Evolutionary conservation across 2,329 filamentous ascomycete species (phyloP).

Genomic region (Cladophialophora psammophila): DNA sequence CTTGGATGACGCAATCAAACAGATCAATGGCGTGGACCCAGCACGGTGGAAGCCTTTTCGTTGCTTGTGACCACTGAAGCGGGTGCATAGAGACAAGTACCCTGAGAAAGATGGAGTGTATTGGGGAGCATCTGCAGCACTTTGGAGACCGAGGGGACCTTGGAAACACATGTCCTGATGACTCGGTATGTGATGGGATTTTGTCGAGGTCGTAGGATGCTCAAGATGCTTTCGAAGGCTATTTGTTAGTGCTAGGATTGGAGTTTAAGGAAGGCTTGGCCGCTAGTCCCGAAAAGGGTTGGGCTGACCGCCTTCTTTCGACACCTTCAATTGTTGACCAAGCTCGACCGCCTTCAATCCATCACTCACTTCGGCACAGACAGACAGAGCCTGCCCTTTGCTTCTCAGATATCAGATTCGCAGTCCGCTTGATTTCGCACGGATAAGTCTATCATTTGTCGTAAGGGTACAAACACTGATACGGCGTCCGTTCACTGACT

Average conservation of each 20-base stretch:
- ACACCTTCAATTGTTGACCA: not conserved
- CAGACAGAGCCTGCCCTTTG: no score
- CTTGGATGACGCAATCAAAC: conserved; percentile 9
- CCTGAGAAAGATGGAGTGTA: not conserved
- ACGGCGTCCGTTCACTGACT: no score
- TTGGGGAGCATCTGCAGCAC: no score
- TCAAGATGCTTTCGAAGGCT: not conserved
- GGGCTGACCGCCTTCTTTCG: not conserved
- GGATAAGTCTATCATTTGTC: no score
- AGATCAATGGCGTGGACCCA: not conserved
- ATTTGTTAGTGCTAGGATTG: not conserved
- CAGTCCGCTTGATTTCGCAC: no score
- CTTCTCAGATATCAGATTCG: no score
- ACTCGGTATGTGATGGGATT: not conserved
- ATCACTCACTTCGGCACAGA: not conserved
- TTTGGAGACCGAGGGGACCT: not conserved
- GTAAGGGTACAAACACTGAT: no score
- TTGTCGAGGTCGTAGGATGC: not conserved
- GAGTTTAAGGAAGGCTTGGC: not conserved
- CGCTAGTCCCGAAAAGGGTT: not conserved
- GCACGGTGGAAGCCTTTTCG: not conserved
- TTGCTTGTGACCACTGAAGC: not conserved
- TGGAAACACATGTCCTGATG: not conserved
- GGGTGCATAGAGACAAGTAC: not conserved
- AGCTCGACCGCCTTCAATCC: not conserved